Conservation (phyloP, 768 basidiomycete species). For the Aureoboletus auriporus region DNA sequence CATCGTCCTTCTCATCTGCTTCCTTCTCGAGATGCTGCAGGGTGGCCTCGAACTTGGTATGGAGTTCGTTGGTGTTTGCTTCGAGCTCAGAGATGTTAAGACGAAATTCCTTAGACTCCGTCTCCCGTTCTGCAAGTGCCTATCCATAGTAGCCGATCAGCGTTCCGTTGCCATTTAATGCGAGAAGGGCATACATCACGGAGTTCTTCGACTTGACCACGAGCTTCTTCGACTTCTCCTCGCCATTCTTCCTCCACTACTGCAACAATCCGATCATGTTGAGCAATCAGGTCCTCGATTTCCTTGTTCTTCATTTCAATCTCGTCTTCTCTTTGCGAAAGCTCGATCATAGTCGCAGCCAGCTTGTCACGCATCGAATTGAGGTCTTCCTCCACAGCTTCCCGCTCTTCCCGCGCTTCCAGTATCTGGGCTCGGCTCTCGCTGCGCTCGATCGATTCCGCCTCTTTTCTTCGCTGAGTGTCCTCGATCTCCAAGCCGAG, state of each 20-base stretch:
- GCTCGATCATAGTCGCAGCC: constrained; percentile 75
- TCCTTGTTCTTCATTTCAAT: constrained; percentile 74
- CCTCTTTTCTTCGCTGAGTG: constrained; percentile 55
- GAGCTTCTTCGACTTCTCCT: constrained; percentile 80
- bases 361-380: constrained; percentile 72
- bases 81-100: constrained; percentile 75
- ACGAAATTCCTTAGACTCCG: constrained; percentile 71
- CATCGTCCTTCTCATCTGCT: constrained; percentile 73
- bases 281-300: constrained; percentile 71
- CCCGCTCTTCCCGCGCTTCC: constrained; percentile 70
- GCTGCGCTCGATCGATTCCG: constrained; percentile 64
- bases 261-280: constrained; percentile 69
- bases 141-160: constrained; percentile 24
- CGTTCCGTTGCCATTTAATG: neutral
- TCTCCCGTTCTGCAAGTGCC: constrained; percentile 76
- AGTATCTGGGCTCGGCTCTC: constrained; percentile 67
- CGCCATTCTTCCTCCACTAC: constrained; percentile 83
- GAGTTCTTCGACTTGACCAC: constrained; percentile 75
- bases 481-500: constrained; percentile 67
- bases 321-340: constrained; percentile 86
- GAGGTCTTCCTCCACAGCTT: constrained; percentile 75
- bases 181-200: constrained; percentile 50
- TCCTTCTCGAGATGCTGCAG: constrained; percentile 76
- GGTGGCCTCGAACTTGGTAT: constrained; percentile 69
- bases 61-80: constrained; percentile 63